Conservation (phyloP, 192 early-diverging fungal genomes). For the Martensiomyces pterosporus region DNA sequence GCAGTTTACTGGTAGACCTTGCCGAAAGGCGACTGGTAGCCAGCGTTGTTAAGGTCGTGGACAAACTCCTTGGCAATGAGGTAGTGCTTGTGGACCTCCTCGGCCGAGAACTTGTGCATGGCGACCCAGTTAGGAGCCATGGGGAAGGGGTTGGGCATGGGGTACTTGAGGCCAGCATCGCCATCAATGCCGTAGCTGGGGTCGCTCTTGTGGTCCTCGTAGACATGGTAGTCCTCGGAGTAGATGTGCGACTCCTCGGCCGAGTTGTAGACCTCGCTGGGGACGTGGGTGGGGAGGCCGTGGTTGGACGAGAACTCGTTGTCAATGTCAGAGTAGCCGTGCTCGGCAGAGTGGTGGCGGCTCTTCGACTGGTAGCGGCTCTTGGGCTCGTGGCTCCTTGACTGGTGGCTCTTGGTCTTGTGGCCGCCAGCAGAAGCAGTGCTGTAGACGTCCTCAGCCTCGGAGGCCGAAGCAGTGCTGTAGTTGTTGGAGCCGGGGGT, state of each 20-base stretch:
- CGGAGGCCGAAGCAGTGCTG: slow-evolving; percentile 4
- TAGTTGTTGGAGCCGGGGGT: not conserved
- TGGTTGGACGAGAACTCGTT: not conserved
- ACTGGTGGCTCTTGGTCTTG: too few relatives aligned
- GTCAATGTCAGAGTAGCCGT: too few relatives aligned
- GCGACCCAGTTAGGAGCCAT: slow-evolving; percentile 17
- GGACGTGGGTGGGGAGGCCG: slow-evolving; percentile 8
- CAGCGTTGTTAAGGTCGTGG: slow-evolving; percentile 32
- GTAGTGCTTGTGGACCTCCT: slow-evolving; percentile 38
- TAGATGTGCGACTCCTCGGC: slow-evolving; percentile 5
- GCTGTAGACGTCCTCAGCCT: too few relatives aligned
- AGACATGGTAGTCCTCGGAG: slow-evolving; percentile 16
- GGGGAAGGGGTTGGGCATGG: slow-evolving; percentile 46
- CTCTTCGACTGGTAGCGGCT: too few relatives aligned
- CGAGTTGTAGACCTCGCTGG: slow-evolving; percentile 1
- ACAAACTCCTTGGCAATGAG: slow-evolving; percentile 35
- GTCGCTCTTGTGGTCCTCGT: slow-evolving; percentile 1
- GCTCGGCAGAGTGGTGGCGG: too few relatives aligned
- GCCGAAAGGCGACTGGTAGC: slow-evolving; percentile 47
- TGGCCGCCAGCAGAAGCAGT: too few relatives aligned
- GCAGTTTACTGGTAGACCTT: slow-evolving; percentile 13
- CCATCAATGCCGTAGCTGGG: slow-evolving; percentile 12
- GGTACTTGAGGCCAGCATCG: slow-evolving; percentile 23
- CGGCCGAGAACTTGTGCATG: slow-evolving; percentile 40
- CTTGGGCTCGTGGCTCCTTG: too few relatives aligned